These are phyloP conservation scores for Calonectria naviculata DNA, from an alignment of 2,329 filamentous ascomycete genomes.

Conservation along the genomic window DNA sequence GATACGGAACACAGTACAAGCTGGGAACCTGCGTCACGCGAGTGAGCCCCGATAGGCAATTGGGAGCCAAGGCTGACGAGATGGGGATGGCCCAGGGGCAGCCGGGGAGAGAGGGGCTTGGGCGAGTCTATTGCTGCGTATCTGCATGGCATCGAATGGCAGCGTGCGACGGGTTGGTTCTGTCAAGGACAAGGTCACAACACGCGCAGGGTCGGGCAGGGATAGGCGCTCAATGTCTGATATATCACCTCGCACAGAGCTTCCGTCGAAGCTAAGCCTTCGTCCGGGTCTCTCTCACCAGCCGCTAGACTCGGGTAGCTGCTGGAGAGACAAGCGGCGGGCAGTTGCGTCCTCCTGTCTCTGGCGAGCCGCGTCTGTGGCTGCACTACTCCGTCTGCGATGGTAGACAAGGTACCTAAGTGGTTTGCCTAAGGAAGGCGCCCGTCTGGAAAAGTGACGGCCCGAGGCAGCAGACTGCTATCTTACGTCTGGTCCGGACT, in stretches of 20 bases:
- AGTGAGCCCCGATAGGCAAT: background rate
- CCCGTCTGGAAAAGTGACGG: background rate
- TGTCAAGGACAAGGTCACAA: background rate
- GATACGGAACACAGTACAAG: background rate
- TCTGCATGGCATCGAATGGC: background rate
- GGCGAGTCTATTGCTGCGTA: background rate
- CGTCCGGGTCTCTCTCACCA: background rate
- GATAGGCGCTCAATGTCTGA: background rate
- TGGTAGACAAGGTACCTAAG: background rate
- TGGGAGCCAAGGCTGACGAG: background rate
- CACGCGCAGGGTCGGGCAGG: background rate
- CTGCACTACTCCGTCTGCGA: background rate
- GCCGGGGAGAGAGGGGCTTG: background rate
- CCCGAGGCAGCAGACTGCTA: background rate
- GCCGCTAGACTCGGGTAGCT: slow-evolving; percentile 12
- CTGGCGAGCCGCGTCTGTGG: background rate
- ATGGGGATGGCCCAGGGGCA: background rate
- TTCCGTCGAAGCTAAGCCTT: background rate
- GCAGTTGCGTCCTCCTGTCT: background rate
- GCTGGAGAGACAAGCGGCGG: slow-evolving; percentile 1
- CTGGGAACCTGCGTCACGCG: background rate
- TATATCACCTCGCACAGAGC: slow-evolving; percentile 3
- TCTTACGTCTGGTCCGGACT: background rate
- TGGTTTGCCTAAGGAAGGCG: background rate
- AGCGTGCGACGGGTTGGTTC: background rate